phyloP scores from a whole-genome alignment of 2,329 filamentous ascomycete species.

The Coniochaeta sp. region DNA sequence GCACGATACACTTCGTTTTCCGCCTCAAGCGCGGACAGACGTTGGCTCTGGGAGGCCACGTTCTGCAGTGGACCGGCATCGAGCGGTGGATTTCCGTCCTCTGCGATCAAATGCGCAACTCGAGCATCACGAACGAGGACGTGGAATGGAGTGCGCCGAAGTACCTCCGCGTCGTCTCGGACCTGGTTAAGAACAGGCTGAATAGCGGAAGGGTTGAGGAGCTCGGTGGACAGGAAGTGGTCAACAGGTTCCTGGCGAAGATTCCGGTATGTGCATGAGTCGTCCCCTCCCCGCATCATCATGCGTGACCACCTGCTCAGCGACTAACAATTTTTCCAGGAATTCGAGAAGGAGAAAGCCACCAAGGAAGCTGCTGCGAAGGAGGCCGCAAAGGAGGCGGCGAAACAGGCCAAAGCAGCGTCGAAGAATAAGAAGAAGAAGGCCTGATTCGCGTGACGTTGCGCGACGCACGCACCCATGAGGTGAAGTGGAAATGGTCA shows the following conservation, averaged over 20 bases:
- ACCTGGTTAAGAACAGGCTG: conserved; percentile 11
- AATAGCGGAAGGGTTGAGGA: conserved; percentile 9
- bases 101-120: conserved; percentile 19
- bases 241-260: conserved; percentile 9
- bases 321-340: neutral
- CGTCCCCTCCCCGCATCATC: neutral
- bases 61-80: conserved; percentile 25
- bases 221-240: conserved; percentile 12
- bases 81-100: conserved; percentile 22
- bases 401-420: neutral
- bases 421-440: conserved; percentile 1
- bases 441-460: neutral
- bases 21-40: conserved; percentile 18
- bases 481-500: neutral
- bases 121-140: conserved; percentile 21
- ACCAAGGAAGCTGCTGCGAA: neutral
- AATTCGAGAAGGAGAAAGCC: neutral
- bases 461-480: neutral
- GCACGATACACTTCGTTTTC: conserved; percentile 28
- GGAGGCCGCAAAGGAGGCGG: neutral
- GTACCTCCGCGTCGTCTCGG: conserved; percentile 14
- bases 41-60: conserved; percentile 24
- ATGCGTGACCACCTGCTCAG: neutral
- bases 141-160: conserved; percentile 14
- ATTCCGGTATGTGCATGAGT: conserved; percentile 10